Base-by-base conservation (phyloP, 768 basidiomycete species). In the Hydnomerulius pinastri region DNA sequence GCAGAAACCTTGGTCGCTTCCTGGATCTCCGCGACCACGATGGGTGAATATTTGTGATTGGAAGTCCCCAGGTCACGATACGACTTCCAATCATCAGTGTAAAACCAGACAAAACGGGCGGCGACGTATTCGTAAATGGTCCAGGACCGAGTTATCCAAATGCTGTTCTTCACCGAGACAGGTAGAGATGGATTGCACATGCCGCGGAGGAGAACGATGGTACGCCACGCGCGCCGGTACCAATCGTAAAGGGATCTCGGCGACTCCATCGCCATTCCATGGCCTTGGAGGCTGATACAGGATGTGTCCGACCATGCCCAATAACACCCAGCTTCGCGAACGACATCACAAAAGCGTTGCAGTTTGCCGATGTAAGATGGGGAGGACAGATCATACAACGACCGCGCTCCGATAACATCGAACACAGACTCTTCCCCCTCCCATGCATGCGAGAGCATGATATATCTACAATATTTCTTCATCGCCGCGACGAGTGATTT, bases 231-330 rank as follows among this genome's bases (percentile, higher is more conserved):
- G 13, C 53, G 46, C 4, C 29, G 9, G 12, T 54, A 56, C 55
- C 55, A 58, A 1, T 15, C 29, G 37, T 58, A 58, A 56, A 58
- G 53, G 15, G 57, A 48, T 1, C 53, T 49, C 17, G 60, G 12
- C 0, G 58, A 57, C 11, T 60, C 58, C 28, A 60, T 48, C n/a
- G 40, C 13, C 6, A 51, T 44, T 11, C 46, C 42, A 0, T 35
- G 43, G 17, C 43, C 5, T 1, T 12, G 7, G 15, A 32, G n/a
- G 4, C 57, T 36, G 0, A 58, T 18, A 17, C 57, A 57, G 17
- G 48, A 58, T 1, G 58, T 60, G 17, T 60, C 58, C 0, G 33
- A 29, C 58, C 59, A 60, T 20, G 43, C 58, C 59, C 58, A 60
- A 10, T 4, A 21, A 17, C 53, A 60, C 0, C 51, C 48, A 15